phyloP scores from a whole-genome alignment of 805 yeast species.

The Saturnispora sekii region DNA sequence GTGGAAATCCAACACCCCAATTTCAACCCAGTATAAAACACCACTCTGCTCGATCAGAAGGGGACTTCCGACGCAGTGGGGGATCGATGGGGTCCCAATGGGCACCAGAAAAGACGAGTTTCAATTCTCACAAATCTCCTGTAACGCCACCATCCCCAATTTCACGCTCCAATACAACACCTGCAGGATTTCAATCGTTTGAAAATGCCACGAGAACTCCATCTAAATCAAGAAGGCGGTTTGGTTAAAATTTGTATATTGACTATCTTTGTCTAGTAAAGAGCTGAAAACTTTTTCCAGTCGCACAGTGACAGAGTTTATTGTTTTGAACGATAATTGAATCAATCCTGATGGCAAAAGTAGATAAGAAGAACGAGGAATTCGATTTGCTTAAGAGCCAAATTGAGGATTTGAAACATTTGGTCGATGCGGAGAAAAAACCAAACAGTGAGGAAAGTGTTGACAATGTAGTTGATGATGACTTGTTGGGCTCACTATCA shows the following conservation, averaged over 20 bases:
- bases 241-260: not conserved
- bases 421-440: not conserved
- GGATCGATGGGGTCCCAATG: not conserved
- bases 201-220: not conserved
- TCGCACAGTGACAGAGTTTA: conserved; percentile 6
- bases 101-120: too few species aligned
- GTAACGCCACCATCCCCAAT: not conserved
- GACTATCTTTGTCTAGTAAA: not conserved
- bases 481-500: conserved; percentile 18
- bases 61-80: not conserved
- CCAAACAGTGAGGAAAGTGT: not conserved
- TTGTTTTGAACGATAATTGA: conserved; percentile 3
- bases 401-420: conserved; percentile 2
- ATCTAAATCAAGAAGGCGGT: conserved; percentile 5
- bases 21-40: not conserved
- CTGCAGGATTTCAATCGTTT: not conserved
- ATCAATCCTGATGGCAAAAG: too few species aligned
- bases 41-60: not conserved
- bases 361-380: conserved; percentile 2
- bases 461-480: conserved; percentile 5
- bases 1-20: not conserved
- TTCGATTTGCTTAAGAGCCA: conserved; percentile 5
- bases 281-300: conserved; percentile 1
- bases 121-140: too few species aligned
- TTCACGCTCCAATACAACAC: conserved; percentile 1